Evolutionary conservation across 2,329 filamentous ascomycete genomes (phyloP).

Genomic region (Aureobasidium sp.): DNA sequence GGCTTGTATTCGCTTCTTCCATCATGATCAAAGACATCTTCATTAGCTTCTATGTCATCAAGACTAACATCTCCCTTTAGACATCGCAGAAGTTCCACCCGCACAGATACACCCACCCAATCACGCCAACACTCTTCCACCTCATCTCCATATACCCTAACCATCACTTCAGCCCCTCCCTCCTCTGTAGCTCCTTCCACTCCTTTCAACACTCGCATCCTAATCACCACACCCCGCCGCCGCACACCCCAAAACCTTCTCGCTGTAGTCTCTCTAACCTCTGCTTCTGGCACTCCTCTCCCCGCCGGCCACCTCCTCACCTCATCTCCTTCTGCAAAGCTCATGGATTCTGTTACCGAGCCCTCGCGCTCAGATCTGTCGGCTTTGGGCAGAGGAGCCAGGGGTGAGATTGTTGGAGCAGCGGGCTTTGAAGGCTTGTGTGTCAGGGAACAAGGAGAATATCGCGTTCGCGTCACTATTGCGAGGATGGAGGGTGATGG

Average conservation of each 20-base stretch:
- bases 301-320: conserved; percentile 6
- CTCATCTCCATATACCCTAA: background rate
- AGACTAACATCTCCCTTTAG: background rate
- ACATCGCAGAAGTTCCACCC: background rate
- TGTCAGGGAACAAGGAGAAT: background rate
- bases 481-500: conserved; percentile 2
- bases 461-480: background rate
- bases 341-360: background rate
- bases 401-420: background rate
- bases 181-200: background rate
- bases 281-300: background rate
- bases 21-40: background rate
- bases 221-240: background rate
- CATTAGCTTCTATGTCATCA: background rate
- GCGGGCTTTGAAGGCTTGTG: conserved; percentile 1
- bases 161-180: background rate
- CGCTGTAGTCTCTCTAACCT: background rate
- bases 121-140: background rate
- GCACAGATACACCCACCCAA: background rate
- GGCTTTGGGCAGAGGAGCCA: background rate
- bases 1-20: too few species aligned
- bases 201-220: background rate
- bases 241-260: background rate
- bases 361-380: background rate
- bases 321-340: background rate